Percentiles rank a stretch among this genome's conserved stretches.
phyloP scores from a whole-genome alignment of 108 stramenopile genomes.

The Pseudonitzschia delicatissima region DNA sequence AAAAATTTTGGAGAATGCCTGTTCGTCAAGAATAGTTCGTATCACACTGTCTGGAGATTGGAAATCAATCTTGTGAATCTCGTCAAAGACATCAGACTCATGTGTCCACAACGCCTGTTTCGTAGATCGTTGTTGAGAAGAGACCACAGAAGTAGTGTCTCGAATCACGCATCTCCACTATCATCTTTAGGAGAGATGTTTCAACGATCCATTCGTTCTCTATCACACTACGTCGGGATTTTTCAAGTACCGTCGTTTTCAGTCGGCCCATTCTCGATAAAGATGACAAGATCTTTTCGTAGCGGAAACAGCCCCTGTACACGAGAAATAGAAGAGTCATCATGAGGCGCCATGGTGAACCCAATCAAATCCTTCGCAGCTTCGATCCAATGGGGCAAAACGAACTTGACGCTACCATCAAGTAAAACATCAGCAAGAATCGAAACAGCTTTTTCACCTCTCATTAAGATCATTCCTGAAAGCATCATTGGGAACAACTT shows the following conservation, averaged over 20 bases:
- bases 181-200: slow-evolving; percentile 40
- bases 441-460: slow-evolving; percentile 43
- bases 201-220: slow-evolving; percentile 48
- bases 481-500: slow-evolving; percentile 53
- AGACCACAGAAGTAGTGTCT: slow-evolving; percentile 34
- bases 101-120: slow-evolving; percentile 27
- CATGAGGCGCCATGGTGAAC: slow-evolving; percentile 22
- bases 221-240: slow-evolving; percentile 2
- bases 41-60: neutral
- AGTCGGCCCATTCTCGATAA: slow-evolving; percentile 14
- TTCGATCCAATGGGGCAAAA: slow-evolving; percentile 34
- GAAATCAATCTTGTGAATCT: slow-evolving; percentile 21
- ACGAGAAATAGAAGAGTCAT: slow-evolving; percentile 4
- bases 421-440: slow-evolving; percentile 32
- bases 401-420: slow-evolving; percentile 15
- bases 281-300: slow-evolving; percentile 12
- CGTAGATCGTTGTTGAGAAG: neutral
- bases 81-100: slow-evolving; percentile 6
- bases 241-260: slow-evolving; percentile 7
- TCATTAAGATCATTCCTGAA: slow-evolving; percentile 51
- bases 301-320: slow-evolving; percentile 18
- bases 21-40: too few species aligned
- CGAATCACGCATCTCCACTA: slow-evolving; percentile 40
- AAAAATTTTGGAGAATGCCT: neutral
- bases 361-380: slow-evolving; percentile 33